phyloP scores from a whole-genome alignment of 768 basidiomycete genomes.

The Termitomyces sp. region DNA sequence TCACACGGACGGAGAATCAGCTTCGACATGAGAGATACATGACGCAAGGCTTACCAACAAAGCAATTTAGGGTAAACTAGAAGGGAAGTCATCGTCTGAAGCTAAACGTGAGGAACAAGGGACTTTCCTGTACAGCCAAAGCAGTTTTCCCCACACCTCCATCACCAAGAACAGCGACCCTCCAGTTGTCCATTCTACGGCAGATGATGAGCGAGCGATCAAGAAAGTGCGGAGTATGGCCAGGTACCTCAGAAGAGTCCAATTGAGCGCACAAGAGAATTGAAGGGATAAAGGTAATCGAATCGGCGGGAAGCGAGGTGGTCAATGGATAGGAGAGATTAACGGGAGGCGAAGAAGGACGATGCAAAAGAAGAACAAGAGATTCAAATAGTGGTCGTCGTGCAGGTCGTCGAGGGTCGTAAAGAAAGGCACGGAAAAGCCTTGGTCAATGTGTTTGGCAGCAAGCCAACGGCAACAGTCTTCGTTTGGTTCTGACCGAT shows the following conservation, averaged over 20 bases:
- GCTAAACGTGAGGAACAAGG: neutral
- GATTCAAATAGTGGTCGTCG: constrained; percentile 42
- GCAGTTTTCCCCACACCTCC: constrained; percentile 98
- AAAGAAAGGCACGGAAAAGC: constrained; percentile 37
- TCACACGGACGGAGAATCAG: neutral
- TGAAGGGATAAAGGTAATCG: constrained; percentile 20
- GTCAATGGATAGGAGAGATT: constrained; percentile 25
- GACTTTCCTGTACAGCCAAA: constrained; percentile 84
- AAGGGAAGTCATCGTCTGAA: constrained; percentile 7
- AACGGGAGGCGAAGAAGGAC: constrained; percentile 18
- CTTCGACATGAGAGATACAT: constrained; percentile 9
- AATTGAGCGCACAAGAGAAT: constrained; percentile 23
- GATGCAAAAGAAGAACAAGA: constrained; percentile 38
- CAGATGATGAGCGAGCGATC: constrained; percentile 14
- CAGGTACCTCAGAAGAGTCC: constrained; percentile 26
- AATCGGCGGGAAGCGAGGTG: constrained; percentile 8
- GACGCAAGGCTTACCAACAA: constrained; percentile 68
- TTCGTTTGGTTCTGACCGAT: constrained; percentile 27
- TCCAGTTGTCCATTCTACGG: constrained; percentile 84
- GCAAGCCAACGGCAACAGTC: constrained; percentile 27
- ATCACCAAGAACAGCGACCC: constrained; percentile 93
- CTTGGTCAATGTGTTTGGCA: constrained; percentile 25
- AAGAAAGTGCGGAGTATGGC: constrained; percentile 7
- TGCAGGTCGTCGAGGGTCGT: constrained; percentile 52
- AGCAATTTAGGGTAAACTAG: constrained; percentile 93